Evolutionary conservation across 202 grass and related monocot species (phyloP), one percentile per base, ranked within the genome.

Genomic region (Bolboschoenoplectus hybrid): DNA sequence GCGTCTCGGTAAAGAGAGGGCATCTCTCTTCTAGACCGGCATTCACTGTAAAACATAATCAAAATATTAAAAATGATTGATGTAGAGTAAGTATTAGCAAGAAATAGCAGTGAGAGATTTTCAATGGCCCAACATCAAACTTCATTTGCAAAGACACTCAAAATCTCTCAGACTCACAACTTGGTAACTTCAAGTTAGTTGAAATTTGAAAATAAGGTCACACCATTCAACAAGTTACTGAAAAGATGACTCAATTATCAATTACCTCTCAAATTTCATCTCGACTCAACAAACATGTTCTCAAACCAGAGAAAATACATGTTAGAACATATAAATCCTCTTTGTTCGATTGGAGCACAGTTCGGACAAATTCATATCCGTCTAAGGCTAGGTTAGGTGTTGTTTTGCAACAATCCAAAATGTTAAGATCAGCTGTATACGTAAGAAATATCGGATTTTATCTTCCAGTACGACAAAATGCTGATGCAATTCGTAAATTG

Each of bases 11-110:
- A 98, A 62, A 98, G 93, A 62, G 78, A 89, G 20, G 93, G 93
- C n/a, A 86, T 89, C 67, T 98, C 96, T 73, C 89, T 91, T 89
- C 92, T 94, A 57, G 96, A 98, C 34, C 86, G 90, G 87, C 93
- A 95, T 80, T 98, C 96, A 45, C 93, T 98, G 87, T 57, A 51
- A 73, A 81, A 16, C 84, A 74, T 60, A 49, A 85, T 40, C 43
- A 76, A 44, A 68, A 36, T 73, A 74, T 34, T 0, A 9, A 4
- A 61, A 73, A 77, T 77, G 32, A 74, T 80, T 80, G 16, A 40
- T 60, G 41, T 58, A 80, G 14, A 58, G 2, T 6, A 60, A 43
- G 53, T 26, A 20, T 60, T 60, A 26, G 51, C 53, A 19, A 16
- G 36, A 58, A 14, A 51, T 47, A 53, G 1, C 9, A 17, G 4